A percentile compares a stretch with the other conserved stretches of the same genome.
These are phyloP conservation scores for Amaranthus cruentus DNA, from an alignment of 148 eudicot species.

Conservation along the genomic window DNA sequence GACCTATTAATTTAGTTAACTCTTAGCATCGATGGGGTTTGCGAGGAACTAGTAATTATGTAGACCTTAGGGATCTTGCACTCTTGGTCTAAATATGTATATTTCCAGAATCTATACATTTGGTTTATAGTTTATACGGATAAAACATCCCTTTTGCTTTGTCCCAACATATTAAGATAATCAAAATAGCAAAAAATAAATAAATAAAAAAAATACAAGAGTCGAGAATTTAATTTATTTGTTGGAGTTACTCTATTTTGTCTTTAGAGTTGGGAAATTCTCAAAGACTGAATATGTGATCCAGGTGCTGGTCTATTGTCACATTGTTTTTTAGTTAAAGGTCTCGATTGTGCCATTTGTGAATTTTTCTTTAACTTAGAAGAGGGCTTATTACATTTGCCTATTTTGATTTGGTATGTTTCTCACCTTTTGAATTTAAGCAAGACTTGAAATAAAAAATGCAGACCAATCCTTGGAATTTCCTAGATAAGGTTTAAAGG, in stretches of 20 bases:
- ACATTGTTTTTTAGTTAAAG: slow-evolving; percentile 66
- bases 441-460: slow-evolving; percentile 12
- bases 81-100: not conserved
- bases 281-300: slow-evolving; percentile 43
- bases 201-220: too few species aligned
- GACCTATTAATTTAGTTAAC: too few species aligned
- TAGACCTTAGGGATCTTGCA: not conserved
- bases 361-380: slow-evolving; percentile 72
- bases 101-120: not conserved
- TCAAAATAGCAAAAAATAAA: not conserved
- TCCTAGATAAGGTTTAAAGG: slow-evolving; percentile 9
- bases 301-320: slow-evolving; percentile 79
- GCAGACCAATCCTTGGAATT: not conserved
- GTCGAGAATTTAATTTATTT: not conserved
- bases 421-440: slow-evolving; percentile 7
- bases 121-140: not conserved
- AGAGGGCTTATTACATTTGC: slow-evolving; percentile 37
- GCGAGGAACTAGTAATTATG: not conserved
- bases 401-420: slow-evolving; percentile 21
- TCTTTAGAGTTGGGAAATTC: slow-evolving; percentile 19
- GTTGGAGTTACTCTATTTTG: slow-evolving; percentile 11
- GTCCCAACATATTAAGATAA: slow-evolving; percentile 2
- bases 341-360: slow-evolving; percentile 71
- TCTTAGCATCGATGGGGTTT: too few species aligned
- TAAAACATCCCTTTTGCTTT: slow-evolving; percentile 1